Conservation (phyloP, 805 yeast species). For the Barnettozyma sucrosica region DNA sequence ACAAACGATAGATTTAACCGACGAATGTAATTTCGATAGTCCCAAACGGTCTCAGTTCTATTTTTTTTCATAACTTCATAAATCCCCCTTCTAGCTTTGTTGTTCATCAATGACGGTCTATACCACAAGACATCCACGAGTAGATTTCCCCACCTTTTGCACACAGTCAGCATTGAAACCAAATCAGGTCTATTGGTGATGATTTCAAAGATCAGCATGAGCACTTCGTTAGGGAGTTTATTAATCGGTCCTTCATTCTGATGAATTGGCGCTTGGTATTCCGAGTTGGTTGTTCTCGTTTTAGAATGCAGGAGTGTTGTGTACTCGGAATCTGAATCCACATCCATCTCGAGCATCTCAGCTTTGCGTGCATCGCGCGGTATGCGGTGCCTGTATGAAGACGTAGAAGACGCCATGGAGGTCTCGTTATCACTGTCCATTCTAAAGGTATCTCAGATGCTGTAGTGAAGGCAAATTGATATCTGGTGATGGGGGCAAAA, state of each 20-base stretch:
- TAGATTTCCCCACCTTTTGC: slow-evolving; percentile 73
- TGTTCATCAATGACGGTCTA: slow-evolving; percentile 65
- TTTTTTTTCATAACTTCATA: slow-evolving; percentile 49
- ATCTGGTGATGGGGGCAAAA: not conserved
- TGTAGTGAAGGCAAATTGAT: not conserved
- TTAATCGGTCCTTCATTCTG: slow-evolving; percentile 21
- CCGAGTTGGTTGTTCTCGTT: slow-evolving; percentile 8
- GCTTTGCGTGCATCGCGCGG: slow-evolving; percentile 9
- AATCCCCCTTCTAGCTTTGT: slow-evolving; percentile 45
- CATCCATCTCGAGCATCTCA: slow-evolving; percentile 11
- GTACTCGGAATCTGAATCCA: slow-evolving; percentile 12
- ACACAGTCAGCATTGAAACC: slow-evolving; percentile 60
- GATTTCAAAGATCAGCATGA: slow-evolving; percentile 61
- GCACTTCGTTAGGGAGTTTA: slow-evolving; percentile 46
- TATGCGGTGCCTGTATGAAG: slow-evolving; percentile 12
- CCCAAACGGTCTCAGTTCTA: slow-evolving; percentile 48
- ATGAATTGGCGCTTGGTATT: slow-evolving; percentile 1
- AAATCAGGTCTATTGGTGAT: slow-evolving; percentile 55
- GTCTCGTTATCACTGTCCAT: slow-evolving; percentile 23
- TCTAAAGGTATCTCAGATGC: not conserved
- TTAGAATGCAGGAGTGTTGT: slow-evolving; percentile 10
- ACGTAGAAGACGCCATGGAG: slow-evolving; percentile 18
- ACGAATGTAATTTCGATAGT: slow-evolving; percentile 63
- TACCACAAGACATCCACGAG: slow-evolving; percentile 82
- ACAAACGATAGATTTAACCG: slow-evolving; percentile 76